Percentiles rank a stretch among this genome's conserved stretches.
Conservation (phyloP, 306 rosid species). For the Pueraria montana region DNA sequence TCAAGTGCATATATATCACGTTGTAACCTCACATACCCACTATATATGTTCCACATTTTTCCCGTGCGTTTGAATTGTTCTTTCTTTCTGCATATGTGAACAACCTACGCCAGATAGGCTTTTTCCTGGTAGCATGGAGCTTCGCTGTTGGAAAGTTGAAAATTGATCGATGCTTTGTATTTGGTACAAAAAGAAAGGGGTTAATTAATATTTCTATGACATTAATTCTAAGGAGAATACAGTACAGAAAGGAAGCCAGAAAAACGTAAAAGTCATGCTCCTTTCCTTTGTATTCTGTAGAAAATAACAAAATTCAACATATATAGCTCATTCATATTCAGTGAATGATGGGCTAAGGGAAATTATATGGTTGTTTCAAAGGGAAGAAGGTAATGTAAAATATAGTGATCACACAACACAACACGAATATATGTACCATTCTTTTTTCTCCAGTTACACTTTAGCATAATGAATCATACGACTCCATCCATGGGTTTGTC, state of each 20-base stretch:
- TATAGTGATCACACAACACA: too few species aligned
- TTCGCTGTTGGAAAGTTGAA: conserved; percentile 4
- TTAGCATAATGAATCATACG: neutral
- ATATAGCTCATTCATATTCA: neutral
- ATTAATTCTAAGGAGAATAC: neutral
- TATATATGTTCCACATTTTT: neutral
- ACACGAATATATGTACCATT: too few species aligned
- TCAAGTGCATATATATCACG: too few species aligned
- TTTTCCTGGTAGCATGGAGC: too few species aligned
- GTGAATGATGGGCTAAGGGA: too few species aligned
- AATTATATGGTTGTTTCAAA: too few species aligned
- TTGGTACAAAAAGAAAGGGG: neutral
- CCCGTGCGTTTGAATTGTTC: neutral
- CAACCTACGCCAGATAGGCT: neutral
- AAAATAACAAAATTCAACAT: neutral
- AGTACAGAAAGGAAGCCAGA: neutral
- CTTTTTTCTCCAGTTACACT: too few species aligned
- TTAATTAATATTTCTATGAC: neutral
- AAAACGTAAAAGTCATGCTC: neutral
- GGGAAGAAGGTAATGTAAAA: too few species aligned
- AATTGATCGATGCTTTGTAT: neutral
- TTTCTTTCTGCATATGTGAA: neutral
- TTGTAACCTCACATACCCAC: too few species aligned
- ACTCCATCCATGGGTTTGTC: neutral
- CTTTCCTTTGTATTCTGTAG: neutral